phyloP scores from a whole-genome alignment of 176 grass and related monocot genomes.

The Rhynchospora pubera region DNA sequence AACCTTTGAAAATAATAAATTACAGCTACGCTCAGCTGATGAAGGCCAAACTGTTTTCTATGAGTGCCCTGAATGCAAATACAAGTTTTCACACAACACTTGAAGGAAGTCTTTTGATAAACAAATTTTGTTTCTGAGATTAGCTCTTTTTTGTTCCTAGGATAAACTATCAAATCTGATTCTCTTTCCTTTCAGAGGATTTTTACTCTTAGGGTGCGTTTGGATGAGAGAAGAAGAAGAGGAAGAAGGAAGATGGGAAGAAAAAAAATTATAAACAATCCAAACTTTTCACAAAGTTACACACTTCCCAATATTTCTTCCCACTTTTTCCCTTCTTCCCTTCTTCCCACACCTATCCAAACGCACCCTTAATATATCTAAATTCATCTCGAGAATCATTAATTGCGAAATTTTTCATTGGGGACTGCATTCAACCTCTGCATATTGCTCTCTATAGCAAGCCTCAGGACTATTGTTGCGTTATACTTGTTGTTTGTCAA shows the following conservation, averaged over 20 bases:
- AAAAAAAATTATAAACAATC: too few species aligned
- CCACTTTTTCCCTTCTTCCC: too few species aligned
- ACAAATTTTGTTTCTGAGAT: not conserved
- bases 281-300: too few species aligned
- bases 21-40: conserved; percentile 68
- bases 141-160: not conserved
- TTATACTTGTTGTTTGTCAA: not conserved
- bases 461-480: not conserved
- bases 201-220: too few species aligned
- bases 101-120: conserved; percentile 12
- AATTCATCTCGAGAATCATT: not conserved
- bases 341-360: too few species aligned
- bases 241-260: too few species aligned
- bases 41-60: conserved; percentile 74
- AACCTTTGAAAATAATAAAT: conserved; percentile 7
- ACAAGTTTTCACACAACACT: conserved; percentile 35
- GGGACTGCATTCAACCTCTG: not conserved
- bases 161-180: not conserved
- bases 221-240: too few species aligned
- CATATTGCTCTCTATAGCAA: too few species aligned
- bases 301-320: too few species aligned
- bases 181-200: not conserved
- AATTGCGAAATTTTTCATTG: not conserved
- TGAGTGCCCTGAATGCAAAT: conserved; percentile 32
- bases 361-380: not conserved